Percentiles rank a stretch among this genome's conserved stretches.
Evolutionary conservation across 768 basidiomycete genomes (phyloP).

Genomic region (Strobilomyces confusus): DNA sequence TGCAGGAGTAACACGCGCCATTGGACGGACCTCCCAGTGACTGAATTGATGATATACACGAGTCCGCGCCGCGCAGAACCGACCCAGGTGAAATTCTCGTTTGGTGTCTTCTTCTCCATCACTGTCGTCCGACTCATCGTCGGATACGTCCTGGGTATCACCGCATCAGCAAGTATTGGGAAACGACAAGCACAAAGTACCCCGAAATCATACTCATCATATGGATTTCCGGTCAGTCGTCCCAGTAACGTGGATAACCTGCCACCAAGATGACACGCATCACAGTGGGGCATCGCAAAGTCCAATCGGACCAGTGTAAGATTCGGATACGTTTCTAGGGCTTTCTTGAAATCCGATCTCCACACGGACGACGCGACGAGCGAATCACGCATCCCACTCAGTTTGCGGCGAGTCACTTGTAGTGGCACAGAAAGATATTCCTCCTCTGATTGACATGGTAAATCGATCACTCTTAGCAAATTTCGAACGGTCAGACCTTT

Average conservation of each 20-base stretch:
- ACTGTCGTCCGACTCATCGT: slow-evolving; percentile 20
- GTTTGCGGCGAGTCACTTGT: slow-evolving; percentile 60
- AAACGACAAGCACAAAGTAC: slow-evolving; percentile 27
- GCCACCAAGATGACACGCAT: slow-evolving; percentile 77
- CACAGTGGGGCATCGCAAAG: slow-evolving; percentile 62
- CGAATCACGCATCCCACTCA: slow-evolving; percentile 67
- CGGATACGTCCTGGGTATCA: slow-evolving; percentile 14
- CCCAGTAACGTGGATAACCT: slow-evolving; percentile 63
- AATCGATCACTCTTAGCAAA: not conserved
- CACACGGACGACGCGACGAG: slow-evolving; percentile 84
- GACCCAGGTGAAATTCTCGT: slow-evolving; percentile 61
- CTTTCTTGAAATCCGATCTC: slow-evolving; percentile 62
- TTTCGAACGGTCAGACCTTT: slow-evolving; percentile 37
- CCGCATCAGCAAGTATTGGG: not conserved
- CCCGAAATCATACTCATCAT: slow-evolving; percentile 68
- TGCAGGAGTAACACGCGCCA: not conserved
- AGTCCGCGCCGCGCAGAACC: slow-evolving; percentile 72
- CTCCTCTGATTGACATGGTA: slow-evolving; percentile 37
- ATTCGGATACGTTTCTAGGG: slow-evolving; percentile 63
- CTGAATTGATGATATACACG: slow-evolving; percentile 65
- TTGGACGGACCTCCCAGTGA: slow-evolving; percentile 74
- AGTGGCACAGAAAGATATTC: slow-evolving; percentile 76
- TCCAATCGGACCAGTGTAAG: slow-evolving; percentile 52
- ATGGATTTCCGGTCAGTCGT: slow-evolving; percentile 61
- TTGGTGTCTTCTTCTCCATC: slow-evolving; percentile 5